Conservation (phyloP, 139 green algal species). For the Tetraselmis striata region DNA sequence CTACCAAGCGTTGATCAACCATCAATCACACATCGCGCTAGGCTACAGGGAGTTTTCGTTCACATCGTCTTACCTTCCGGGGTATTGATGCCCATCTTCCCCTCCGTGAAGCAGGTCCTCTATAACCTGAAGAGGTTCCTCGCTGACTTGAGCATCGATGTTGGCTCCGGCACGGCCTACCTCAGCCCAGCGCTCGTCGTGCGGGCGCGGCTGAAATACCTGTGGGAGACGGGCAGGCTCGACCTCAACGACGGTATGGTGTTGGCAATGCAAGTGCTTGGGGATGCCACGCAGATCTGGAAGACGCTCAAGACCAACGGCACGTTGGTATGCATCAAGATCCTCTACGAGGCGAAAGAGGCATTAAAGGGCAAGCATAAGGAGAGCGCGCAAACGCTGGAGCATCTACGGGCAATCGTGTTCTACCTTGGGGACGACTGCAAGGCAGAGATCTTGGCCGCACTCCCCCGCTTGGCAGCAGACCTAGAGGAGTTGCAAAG, state of each 20-base stretch:
- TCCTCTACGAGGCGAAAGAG: neutral
- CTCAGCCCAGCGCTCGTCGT: neutral
- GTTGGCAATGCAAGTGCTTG: neutral
- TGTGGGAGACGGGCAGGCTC: neutral
- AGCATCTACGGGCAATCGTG: neutral
- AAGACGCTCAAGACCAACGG: neutral
- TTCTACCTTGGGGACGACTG: neutral
- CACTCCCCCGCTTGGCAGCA: neutral
- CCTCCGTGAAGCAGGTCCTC: neutral
- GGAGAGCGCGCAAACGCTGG: neutral
- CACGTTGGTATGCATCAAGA: neutral
- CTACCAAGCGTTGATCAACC: neutral
- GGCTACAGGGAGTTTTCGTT: neutral
- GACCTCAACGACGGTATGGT: neutral
- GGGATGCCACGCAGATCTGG: neutral
- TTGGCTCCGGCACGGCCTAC: neutral
- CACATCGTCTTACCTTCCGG: neutral
- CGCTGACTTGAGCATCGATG: neutral
- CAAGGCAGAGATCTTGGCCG: neutral
- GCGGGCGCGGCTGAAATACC: neutral
- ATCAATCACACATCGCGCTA: neutral
- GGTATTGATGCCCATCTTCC: neutral
- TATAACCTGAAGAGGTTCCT: neutral
- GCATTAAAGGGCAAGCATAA: neutral
- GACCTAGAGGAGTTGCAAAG: neutral